Evolutionary conservation across 805 yeast species (phyloP), one percentile per base, ranked within the genome.

Genomic region (Cyberlindnera maritima): DNA sequence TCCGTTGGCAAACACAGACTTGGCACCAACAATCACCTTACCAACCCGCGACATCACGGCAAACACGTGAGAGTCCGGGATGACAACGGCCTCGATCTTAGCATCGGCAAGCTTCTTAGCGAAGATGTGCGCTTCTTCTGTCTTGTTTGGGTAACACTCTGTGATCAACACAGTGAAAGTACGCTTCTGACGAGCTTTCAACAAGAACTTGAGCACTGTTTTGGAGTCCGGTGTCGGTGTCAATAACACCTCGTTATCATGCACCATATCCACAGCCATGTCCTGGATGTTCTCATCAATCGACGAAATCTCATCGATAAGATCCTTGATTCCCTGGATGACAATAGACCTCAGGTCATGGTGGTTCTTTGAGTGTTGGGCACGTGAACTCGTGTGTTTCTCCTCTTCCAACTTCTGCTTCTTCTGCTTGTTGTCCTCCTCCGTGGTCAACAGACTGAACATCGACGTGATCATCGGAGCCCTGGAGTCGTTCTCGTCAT

Each of bases 11-110:
- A 94, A 86, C 5, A 94, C 97, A 0, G 96, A 81, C 51, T 87
- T 79, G 5, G 98, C 85, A 33, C 98, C 97, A 44, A 95, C 79
- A 49, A 94, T 81, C 26, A 94, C 99, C 65, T 95, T 95, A 37
- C 97, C 97, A 5, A 94, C 98, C 54, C 97, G 75, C 33, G 97
- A 87, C 98, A 94, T 94, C 39, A 94, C 89, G 0, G 99, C 97
- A 66, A 85, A 89, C 0, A 85, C 90, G 21, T 96, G 85, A 5
- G 96, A 78, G 63, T 94, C 99, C 1, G 99, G 97, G 31, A 94
- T 86, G 45, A 94, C 78, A 2, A 91, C 86, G 2, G 97, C 84
- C 53, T 90, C 96, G 39, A 94, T 88, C 44, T 91, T 88, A 46
- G 92, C 89, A 46, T 81, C 85, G 1, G 96, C 85, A 53, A 94